phyloP scores from a whole-genome alignment of 345 rosid genomes.

The Salix suchowensis region DNA sequence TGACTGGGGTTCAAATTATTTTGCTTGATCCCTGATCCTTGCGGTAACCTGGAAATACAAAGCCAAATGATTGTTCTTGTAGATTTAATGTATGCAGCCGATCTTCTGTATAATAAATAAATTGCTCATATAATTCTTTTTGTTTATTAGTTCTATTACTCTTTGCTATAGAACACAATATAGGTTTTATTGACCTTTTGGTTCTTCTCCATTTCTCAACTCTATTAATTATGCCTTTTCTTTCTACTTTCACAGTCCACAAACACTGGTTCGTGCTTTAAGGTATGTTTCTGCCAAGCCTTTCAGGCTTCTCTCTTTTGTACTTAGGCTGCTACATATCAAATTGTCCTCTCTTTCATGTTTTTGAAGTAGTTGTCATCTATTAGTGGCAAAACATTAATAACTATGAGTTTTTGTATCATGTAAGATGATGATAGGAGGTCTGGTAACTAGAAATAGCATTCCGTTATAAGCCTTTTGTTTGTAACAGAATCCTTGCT shows the following conservation, averaged over 20 bases:
- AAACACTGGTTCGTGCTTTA: constrained; percentile 93
- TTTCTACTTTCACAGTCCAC: constrained; percentile 68
- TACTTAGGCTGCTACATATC: neutral
- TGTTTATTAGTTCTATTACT: neutral
- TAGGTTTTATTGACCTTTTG: neutral
- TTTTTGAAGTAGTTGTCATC: neutral
- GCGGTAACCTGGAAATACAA: neutral
- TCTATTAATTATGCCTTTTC: neutral
- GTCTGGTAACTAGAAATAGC: neutral
- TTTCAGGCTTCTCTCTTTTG: neutral
- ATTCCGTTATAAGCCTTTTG: neutral
- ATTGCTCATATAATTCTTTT: neutral
- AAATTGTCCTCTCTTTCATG: neutral
- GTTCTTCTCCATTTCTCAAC: neutral
- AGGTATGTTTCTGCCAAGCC: constrained; percentile 49
- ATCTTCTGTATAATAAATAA: neutral
- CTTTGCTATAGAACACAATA: neutral
- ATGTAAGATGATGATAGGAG: neutral
- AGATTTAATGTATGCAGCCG: neutral
- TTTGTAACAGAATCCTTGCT: neutral
- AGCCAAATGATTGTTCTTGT: neutral
- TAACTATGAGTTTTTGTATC: neutral
- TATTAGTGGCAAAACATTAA: neutral
- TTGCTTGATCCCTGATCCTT: neutral
- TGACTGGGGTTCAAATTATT: neutral